Conservation (phyloP, 2,329 filamentous ascomycete genomes). For the Trichophyton verrucosum region DNA sequence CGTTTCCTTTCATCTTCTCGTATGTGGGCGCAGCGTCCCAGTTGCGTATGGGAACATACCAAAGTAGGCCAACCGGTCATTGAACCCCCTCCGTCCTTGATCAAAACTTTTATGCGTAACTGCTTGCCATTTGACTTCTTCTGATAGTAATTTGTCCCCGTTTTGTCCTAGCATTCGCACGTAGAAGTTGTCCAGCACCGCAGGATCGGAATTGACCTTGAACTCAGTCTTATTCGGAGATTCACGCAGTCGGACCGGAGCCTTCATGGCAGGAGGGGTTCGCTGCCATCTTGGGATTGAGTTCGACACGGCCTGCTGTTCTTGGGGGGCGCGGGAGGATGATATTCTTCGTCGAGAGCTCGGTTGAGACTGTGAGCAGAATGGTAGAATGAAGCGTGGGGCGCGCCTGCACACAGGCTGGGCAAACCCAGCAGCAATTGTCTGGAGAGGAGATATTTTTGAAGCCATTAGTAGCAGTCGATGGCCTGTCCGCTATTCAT, state of each 20-base stretch:
- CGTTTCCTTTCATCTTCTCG: not conserved
- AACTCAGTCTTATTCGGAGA: slow-evolving; percentile 33
- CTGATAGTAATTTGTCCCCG: slow-evolving; percentile 62
- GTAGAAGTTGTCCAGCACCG: slow-evolving; percentile 65
- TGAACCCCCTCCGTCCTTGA: slow-evolving; percentile 85
- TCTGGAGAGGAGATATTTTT: slow-evolving; percentile 10
- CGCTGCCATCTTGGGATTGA: slow-evolving; percentile 54
- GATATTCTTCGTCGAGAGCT: slow-evolving; percentile 19
- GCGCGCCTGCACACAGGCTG: slow-evolving; percentile 16
- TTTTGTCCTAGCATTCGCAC: slow-evolving; percentile 58
- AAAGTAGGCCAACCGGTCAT: slow-evolving; percentile 80
- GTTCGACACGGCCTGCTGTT: slow-evolving; percentile 21
- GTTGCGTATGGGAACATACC: slow-evolving; percentile 41
- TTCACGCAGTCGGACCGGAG: slow-evolving; percentile 42
- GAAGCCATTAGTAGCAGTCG: slow-evolving; percentile 10
- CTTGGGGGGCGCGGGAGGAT: slow-evolving; percentile 18
- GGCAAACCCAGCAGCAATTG: slow-evolving; percentile 13
- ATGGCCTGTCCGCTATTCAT: not conserved
- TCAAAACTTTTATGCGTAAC: slow-evolving; percentile 98
- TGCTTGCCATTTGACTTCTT: slow-evolving; percentile 92
- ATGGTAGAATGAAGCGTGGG: slow-evolving; percentile 15
- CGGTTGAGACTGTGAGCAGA: slow-evolving; percentile 16
- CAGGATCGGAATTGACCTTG: slow-evolving; percentile 63
- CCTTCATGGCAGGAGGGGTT: slow-evolving; percentile 58
- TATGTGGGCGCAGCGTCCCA: not conserved